Evolutionary conservation across 2,329 filamentous ascomycete genomes (phyloP), one percentile per base, ranked within the genome.

Genomic region (Teratosphaeria nubilosa): DNA sequence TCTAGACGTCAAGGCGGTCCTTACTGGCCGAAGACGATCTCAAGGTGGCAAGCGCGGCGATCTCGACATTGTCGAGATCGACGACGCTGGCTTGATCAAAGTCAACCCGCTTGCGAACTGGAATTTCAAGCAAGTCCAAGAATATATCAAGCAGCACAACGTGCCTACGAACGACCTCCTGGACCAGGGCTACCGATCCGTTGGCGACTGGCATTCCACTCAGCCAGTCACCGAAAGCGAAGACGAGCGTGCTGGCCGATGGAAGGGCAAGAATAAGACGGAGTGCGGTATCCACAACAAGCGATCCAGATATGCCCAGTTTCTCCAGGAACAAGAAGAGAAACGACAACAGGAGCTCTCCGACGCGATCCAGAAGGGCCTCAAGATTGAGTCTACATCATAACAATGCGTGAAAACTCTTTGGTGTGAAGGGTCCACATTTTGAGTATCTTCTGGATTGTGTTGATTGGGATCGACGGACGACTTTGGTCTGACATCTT

Each of bases 271-370:
- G 74, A 78, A 82, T 69, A 99, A 99, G 86, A 95, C 91, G 16
- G 94, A 99, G 79, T 99, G 94, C 74, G 94, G 94, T 53, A 97
- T 99, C 71, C 94, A 99, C 83, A 97, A 97, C 81, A 95, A 94
- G 76, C 87, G 91, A 74, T 95, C 90, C 59, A 86, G 91, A 66
- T 99, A 97, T 70, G 88, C 91, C 11, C 85, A 91, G 75, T 96
- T 87, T 75, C 76, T 95, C 58, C 80, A 81, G 68, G 85, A 90
- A 61, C 83, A 88, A 74, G 86, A 90, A 71, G 77, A 80, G 69
- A 86, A 89, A 78, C 79, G 85, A 65, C 81, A 84, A 63, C 76
- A 82, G 65, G 80, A 78, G 50, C 66, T 83, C 45, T 70, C 65
- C 56, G 68, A 70, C 27, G 71, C 71, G 30, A 71, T 73, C 53